phyloP scores from a whole-genome alignment of 768 basidiomycete genomes.

The Dacryopinax primogenitus region DNA sequence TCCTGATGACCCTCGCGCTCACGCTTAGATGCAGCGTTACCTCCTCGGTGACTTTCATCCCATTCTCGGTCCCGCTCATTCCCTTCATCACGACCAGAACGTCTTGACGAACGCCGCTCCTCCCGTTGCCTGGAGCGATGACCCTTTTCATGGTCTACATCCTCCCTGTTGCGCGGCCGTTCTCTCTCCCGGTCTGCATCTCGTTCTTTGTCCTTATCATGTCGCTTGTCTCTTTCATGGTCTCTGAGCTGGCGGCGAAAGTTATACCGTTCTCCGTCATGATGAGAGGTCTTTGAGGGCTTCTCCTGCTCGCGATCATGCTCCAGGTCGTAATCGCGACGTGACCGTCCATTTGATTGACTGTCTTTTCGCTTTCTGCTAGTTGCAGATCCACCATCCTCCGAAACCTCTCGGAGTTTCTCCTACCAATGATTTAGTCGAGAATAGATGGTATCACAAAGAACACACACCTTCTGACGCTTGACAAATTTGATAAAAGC shows the following conservation, averaged over 20 bases:
- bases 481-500: slow-evolving; percentile 84
- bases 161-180: background rate
- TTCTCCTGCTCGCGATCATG: slow-evolving; percentile 20
- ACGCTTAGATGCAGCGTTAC: slow-evolving; percentile 25
- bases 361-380: slow-evolving; percentile 65
- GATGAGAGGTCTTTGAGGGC: slow-evolving; percentile 10
- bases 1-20: slow-evolving; percentile 25
- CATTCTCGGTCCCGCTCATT: slow-evolving; percentile 27
- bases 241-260: slow-evolving; percentile 9
- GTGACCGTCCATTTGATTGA: background rate
- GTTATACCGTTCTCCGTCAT: slow-evolving; percentile 14
- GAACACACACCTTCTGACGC: slow-evolving; percentile 60
- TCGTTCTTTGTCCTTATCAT: slow-evolving; percentile 15
- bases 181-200: slow-evolving; percentile 16
- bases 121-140: slow-evolving; percentile 1
- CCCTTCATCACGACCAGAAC: slow-evolving; percentile 23
- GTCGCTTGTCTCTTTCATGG: slow-evolving; percentile 6
- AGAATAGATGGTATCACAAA: background rate
- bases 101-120: slow-evolving; percentile 9
- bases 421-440: slow-evolving; percentile 37
- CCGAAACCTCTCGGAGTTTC: slow-evolving; percentile 53
- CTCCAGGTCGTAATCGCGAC: slow-evolving; percentile 18
- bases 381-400: slow-evolving; percentile 68
- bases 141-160: slow-evolving; percentile 9
- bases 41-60: slow-evolving; percentile 29